Conservation (phyloP, 768 basidiomycete species). For the Lactarius hatsudake region DNA sequence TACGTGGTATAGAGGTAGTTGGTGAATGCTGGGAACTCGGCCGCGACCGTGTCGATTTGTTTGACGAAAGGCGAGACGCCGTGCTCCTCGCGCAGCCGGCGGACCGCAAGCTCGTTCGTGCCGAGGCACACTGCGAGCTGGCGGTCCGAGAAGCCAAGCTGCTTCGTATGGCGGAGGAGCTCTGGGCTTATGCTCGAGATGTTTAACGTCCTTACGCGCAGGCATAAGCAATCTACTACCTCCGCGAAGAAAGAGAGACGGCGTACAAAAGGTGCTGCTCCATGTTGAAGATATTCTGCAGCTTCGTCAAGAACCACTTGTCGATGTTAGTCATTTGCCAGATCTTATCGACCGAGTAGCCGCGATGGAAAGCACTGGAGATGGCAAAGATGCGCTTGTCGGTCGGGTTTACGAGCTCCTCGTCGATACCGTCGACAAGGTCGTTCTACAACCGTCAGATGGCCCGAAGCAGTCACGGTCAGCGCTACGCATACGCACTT, state of each 20-base stretch:
- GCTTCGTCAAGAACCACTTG: constrained; percentile 94
- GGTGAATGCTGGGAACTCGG: constrained; percentile 97
- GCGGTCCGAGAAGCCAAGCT: constrained; percentile 93
- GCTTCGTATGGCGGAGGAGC: constrained; percentile 80
- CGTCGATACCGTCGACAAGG: constrained; percentile 85
- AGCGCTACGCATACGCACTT: constrained; percentile 45
- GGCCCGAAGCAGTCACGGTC: background rate
- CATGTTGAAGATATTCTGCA: constrained; percentile 80
- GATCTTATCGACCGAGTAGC: constrained; percentile 93
- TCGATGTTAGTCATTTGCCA: constrained; percentile 99
- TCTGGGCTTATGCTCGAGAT: constrained; percentile 60
- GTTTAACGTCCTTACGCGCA: constrained; percentile 51
- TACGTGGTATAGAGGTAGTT: constrained; percentile 99
- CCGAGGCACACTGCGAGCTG: constrained; percentile 80
- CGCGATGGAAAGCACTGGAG: constrained; percentile 87
- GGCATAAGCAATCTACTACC: background rate
- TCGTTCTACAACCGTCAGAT: constrained; percentile 57
- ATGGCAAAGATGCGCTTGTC: constrained; percentile 99
- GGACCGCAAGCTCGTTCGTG: constrained; percentile 91
- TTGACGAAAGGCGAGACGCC: constrained; percentile 90
- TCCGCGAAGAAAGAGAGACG: background rate
- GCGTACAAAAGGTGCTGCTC: constrained; percentile 75
- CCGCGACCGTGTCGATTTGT: constrained; percentile 98
- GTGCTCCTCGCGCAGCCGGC: constrained; percentile 81
- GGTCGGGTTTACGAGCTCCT: constrained; percentile 90